Conservation (phyloP, 225 moss, liverwort and hornwort genomes). For the Ulota crispa region DNA sequence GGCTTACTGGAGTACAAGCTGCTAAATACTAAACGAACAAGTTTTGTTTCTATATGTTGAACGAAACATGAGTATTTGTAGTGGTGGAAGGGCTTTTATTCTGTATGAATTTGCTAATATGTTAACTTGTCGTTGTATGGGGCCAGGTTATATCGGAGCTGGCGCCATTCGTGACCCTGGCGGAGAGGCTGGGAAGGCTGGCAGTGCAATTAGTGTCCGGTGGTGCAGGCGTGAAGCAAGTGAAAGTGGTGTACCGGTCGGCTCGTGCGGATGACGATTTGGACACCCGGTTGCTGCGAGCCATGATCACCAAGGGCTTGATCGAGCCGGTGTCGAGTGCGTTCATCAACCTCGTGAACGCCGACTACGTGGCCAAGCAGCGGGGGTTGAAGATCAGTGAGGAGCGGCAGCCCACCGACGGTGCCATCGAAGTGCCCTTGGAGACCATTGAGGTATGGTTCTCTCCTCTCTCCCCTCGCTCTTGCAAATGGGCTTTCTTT, state of each 20-base stretch:
- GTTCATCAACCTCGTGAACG: slow-evolving; percentile 94
- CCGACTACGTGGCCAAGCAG: slow-evolving; percentile 87
- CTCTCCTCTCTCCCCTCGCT: not conserved
- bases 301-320: slow-evolving; percentile 93
- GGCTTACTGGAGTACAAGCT: too few relatives aligned
- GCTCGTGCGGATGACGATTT: slow-evolving; percentile 86
- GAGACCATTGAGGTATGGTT: slow-evolving; percentile 59
- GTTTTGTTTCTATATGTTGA: too few relatives aligned
- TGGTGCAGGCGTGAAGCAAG: slow-evolving; percentile 83
- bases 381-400: slow-evolving; percentile 89
- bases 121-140: too few relatives aligned
- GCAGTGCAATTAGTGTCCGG: slow-evolving; percentile 93
- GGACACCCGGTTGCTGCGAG: slow-evolving; percentile 87
- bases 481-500: too few relatives aligned
- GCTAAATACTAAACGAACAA: too few relatives aligned
- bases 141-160: slow-evolving; percentile 75
- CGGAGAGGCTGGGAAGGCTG: slow-evolving; percentile 86
- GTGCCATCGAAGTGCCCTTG: slow-evolving; percentile 67
- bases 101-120: too few relatives aligned
- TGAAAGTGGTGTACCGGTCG: slow-evolving; percentile 80
- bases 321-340: slow-evolving; percentile 97
- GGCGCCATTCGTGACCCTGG: slow-evolving; percentile 80
- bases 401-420: slow-evolving; percentile 81
- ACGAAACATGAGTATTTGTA: too few relatives aligned
- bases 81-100: too few relatives aligned